Conservation (phyloP, 345 rosid species). For the Trapa incisa region DNA sequence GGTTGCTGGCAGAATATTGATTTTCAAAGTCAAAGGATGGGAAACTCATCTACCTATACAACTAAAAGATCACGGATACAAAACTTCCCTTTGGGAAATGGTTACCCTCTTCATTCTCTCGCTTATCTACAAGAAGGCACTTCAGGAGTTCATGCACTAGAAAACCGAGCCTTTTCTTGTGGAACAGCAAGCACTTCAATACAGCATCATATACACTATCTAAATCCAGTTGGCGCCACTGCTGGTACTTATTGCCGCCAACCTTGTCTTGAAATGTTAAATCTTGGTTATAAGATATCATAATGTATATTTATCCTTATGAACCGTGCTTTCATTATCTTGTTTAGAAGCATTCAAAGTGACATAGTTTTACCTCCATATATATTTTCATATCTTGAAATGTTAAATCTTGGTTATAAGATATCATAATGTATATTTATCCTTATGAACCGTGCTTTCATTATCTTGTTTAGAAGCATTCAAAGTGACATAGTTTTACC, state of each 20-base stretch:
- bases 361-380: not conserved
- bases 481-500: not conserved
- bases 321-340: not conserved
- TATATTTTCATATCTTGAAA: not conserved
- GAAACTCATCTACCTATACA: constrained; percentile 29
- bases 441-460: not conserved
- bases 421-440: not conserved
- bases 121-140: not conserved
- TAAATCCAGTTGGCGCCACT: constrained; percentile 9
- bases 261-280: not conserved
- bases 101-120: not conserved
- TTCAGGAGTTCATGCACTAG: constrained; percentile 15
- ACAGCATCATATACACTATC: constrained; percentile 4
- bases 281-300: not conserved
- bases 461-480: not conserved
- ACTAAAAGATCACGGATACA: constrained; percentile 11
- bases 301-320: not conserved
- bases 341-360: not conserved
- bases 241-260: constrained; percentile 29
- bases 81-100: constrained; percentile 10
- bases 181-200: constrained; percentile 14
- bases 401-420: not conserved
- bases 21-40: constrained; percentile 22
- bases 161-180: constrained; percentile 14
- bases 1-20: constrained; percentile 28